Evolutionary conservation across 2,329 filamentous ascomycete genomes (phyloP).

Genomic region (Xylaria arbuscula): DNA sequence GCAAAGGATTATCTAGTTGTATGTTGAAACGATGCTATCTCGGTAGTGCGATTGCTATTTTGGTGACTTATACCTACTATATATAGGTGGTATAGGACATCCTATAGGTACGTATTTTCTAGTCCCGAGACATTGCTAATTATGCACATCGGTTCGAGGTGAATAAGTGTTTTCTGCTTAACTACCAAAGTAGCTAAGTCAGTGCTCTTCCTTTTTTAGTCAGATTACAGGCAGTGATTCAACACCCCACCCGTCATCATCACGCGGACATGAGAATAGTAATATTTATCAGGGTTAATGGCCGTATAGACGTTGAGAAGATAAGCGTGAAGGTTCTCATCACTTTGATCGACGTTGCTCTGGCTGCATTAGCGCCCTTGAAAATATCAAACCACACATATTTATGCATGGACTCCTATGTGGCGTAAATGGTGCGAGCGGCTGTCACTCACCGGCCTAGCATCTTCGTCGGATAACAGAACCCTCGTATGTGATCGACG

Average conservation of each 20-base stretch:
- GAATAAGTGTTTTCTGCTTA: background rate
- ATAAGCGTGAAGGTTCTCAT: background rate
- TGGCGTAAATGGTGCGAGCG: slow-evolving; percentile 5
- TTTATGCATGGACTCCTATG: background rate
- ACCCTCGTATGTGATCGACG: background rate
- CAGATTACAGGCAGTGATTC: background rate
- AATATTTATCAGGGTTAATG: no score
- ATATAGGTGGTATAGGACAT: no score
- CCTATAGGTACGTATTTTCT: background rate
- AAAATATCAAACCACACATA: background rate
- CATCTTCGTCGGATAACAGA: background rate
- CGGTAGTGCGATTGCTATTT: background rate
- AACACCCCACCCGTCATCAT: background rate
- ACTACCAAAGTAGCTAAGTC: background rate
- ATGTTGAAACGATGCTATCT: background rate
- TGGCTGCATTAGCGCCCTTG: slow-evolving; percentile 1
- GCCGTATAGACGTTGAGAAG: background rate
- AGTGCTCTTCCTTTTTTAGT: background rate
- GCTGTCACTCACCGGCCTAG: background rate
- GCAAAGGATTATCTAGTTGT: background rate
- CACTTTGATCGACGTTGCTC: background rate
- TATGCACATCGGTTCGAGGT: background rate
- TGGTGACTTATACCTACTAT: background rate
- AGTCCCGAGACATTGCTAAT: background rate
- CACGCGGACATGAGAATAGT: background rate